Base-by-base conservation (phyloP, 805 yeast genomes). In the Lipomyces anomalus region DNA sequence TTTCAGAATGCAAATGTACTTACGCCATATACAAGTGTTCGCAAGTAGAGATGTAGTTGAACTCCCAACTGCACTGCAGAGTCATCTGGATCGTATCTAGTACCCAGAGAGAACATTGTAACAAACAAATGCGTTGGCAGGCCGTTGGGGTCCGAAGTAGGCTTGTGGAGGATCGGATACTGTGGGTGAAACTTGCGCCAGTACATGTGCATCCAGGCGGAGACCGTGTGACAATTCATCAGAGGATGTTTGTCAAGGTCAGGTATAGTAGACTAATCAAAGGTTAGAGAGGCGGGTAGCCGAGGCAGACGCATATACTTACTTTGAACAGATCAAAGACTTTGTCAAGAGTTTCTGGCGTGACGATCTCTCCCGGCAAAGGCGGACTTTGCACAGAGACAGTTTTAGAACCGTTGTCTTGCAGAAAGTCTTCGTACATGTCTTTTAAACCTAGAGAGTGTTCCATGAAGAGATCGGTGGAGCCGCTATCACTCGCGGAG, bases 101-200 rank as follows among this genome's bases (percentile, higher is more conserved):
- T 56, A 1, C 65, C 65, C 6, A 61, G 44, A 16, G 61, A 50
- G 16, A 52, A 48, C 59, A 61, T 61, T 11, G 58, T 47, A 11
- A 56, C 46, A 17, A 61, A 44, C 28, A 61, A 47, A n/a, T 40
- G 54, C 6, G 59, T 43, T 7, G 53, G 52, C 2, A 58, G 38
- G 4, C 38, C 33, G 20, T 43, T 46, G 2, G 65, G 52, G 38
- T 43, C 36, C 35, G 67, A 65, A 1, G 69, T 63, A 0, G 70
- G 61, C 20, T 57, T 55, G 50, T 70, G 75, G n/a, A 70, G 57
- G 9, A 71, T 59, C 1, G 75, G 74, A 49, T 61, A 71, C 30
- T 61, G 58, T 9, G 64, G 54, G 49, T 62, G 64, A 46, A 69
- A 69, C 37, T 61, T 50, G 5, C 48, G 43, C 73, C 73, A 71